Base-by-base conservation (phyloP, 2,329 filamentous ascomycete species). In the Remersonia thermophila region DNA sequence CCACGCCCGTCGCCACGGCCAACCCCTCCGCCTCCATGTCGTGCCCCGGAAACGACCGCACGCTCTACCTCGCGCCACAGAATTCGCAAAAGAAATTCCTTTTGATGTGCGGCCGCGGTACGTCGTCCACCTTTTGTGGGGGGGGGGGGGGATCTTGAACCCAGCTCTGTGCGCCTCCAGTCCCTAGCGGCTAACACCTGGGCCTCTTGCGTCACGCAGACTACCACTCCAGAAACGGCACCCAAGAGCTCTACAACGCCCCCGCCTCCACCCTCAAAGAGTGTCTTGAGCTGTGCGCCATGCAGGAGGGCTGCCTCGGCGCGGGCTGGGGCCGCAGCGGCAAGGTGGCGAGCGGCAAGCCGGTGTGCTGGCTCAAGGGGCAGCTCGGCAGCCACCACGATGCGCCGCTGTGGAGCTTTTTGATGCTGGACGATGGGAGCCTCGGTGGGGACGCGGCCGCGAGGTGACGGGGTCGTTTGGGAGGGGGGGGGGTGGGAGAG, bases 281-380 rank as follows among this genome's bases (percentile, higher is more conserved):
- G 7, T 62, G 59, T 38, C 47, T 60, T 13, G 47, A 49, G 14
- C 33, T 35, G 2, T 62, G 59, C 34, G 51, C 54, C 5, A 16
- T 10, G 3, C 45, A 51, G 32, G 40, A 47, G 2, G 45, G 38
- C 0, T 62, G 59, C 31, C 48, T 46, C 0, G 58, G 53, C 2
- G 58, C 55, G 0, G 56, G 58, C 10, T 62, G 56, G 55, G 59
- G 58, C 1, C 40, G 18, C 6, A 9, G 7, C 8, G 32, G 26
- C 9, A 13, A n/a, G 7, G 20, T 7, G 9, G 17, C 18, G 12
- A n/a, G n/a, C n/a, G 29, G 9, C 33, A 1, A 25, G 20, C 20
- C 47, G 6, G 44, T 46, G 2, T 62, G 58, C 44, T 62, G 53
- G 51, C 41, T 61, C 33, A 60, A 62, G 50, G 52, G 52, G 18